Conservation (phyloP, 73 alveolate species). For the Paramecium sonneborni region DNA sequence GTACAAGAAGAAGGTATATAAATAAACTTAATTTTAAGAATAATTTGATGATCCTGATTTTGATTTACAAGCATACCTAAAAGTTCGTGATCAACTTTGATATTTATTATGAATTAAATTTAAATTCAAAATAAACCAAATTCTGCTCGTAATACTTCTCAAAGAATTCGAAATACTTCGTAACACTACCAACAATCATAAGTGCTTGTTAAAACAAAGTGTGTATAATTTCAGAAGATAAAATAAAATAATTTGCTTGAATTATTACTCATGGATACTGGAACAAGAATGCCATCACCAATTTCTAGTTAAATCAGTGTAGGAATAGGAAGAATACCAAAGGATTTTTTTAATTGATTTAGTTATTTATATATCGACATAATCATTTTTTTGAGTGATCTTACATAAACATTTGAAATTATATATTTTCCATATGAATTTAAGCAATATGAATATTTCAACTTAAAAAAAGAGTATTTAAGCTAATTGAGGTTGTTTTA, state of each 20-base stretch:
- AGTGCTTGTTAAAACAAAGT: neutral
- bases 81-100: conserved; percentile 1
- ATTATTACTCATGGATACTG: neutral
- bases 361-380: neutral
- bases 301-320: neutral
- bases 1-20: neutral
- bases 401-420: neutral
- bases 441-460: neutral
- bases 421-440: neutral
- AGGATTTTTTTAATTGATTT: neutral
- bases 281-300: neutral
- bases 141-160: neutral
- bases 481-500: no score
- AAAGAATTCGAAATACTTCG: neutral
- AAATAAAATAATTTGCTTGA: neutral
- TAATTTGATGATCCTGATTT: neutral
- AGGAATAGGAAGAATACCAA: neutral
- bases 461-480: neutral
- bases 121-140: neutral
- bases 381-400: neutral
- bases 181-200: neutral
- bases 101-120: neutral
- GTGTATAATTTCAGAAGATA: neutral
- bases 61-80: neutral
- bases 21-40: neutral